phyloP scores from a whole-genome alignment of 352 stramenopile genomes.

The Globisporangium cystogenes region DNA sequence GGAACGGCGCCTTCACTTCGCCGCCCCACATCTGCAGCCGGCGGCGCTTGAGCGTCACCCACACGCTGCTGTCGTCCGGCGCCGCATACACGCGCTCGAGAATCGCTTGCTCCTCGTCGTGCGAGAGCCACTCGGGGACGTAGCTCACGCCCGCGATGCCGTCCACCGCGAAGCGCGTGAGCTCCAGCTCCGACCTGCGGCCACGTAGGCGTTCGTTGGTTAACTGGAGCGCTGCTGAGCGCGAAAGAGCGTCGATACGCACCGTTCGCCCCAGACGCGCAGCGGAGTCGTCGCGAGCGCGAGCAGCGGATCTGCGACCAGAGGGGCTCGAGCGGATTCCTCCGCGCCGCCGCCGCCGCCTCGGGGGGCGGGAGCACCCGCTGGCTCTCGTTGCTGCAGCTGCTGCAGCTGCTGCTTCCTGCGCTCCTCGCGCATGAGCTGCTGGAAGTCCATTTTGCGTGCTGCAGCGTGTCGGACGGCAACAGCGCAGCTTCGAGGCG shows the following conservation, averaged over 20 bases:
- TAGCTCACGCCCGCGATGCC: slow-evolving; percentile 49
- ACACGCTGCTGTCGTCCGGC: slow-evolving; percentile 23
- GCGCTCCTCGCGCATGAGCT: not conserved
- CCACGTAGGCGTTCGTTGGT: not conserved
- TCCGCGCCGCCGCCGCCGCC: not conserved
- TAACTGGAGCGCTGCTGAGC: too few species aligned
- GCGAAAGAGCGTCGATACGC: not conserved
- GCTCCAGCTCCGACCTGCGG: slow-evolving; percentile 21
- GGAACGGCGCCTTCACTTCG: slow-evolving; percentile 49
- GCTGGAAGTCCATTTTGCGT: slow-evolving; percentile 1
- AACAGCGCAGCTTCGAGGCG: too few species aligned
- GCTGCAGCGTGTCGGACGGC: too few species aligned
- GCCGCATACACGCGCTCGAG: slow-evolving; percentile 50
- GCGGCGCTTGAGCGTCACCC: slow-evolving; percentile 60
- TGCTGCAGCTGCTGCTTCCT: not conserved
- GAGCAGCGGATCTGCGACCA: not conserved
- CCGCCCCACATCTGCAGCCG: slow-evolving; percentile 70
- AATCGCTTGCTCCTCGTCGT: slow-evolving; percentile 50
- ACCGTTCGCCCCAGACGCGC: not conserved
- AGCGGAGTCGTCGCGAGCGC: slow-evolving; percentile 4
- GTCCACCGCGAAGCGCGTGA: slow-evolving; percentile 25
- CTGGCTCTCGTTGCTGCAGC: too few species aligned
- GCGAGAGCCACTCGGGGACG: slow-evolving; percentile 56
- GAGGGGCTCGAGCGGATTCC: not conserved
- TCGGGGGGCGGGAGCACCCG: too few species aligned